These are phyloP conservation scores for Diaporthe vaccinii DNA, from an alignment of 2,329 filamentous ascomycete genomes.

Conservation along the genomic window DNA sequence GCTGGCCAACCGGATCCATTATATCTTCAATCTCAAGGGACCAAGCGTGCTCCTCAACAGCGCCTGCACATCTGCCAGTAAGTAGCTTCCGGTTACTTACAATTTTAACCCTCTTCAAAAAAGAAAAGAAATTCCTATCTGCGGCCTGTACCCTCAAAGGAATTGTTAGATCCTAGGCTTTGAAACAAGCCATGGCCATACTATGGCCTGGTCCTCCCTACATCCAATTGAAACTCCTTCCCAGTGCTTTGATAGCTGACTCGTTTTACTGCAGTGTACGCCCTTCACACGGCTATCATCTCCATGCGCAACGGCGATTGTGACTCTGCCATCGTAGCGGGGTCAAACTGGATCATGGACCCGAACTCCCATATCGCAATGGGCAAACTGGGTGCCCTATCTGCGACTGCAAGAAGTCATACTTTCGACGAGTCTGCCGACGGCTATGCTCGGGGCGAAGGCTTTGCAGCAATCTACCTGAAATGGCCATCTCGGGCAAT, in stretches of 20 bases:
- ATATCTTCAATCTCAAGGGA: conserved; percentile 55
- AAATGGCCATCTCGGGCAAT: conserved; percentile 62
- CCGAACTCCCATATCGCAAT: conserved; percentile 47
- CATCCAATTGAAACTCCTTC: too few relatives aligned
- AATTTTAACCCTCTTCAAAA: too few relatives aligned
- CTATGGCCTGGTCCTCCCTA: too few relatives aligned
- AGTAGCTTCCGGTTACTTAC: too few relatives aligned
- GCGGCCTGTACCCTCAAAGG: too few relatives aligned
- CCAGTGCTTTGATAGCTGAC: too few relatives aligned
- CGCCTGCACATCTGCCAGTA: conserved; percentile 52
- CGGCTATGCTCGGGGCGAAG: conserved; percentile 71
- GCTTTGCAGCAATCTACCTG: conserved; percentile 57
- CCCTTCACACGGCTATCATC: conserved; percentile 50
- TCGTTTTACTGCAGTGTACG: conserved; percentile 36
- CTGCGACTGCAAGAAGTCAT: conserved; percentile 48
- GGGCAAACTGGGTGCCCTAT: conserved; percentile 50
- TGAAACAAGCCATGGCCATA: too few relatives aligned
- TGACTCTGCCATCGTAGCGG: conserved; percentile 47
- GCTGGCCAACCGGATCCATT: conserved; percentile 54
- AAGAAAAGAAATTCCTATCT: too few relatives aligned
- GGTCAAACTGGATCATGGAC: conserved; percentile 50
- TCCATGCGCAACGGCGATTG: conserved; percentile 53
- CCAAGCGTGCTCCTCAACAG: conserved; percentile 57
- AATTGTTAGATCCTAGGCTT: fast-evolving
- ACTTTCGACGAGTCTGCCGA: conserved; percentile 53